Evolutionary conservation across 1,139 yeast genomes (phyloP).

Genomic region (Candida sp.): DNA sequence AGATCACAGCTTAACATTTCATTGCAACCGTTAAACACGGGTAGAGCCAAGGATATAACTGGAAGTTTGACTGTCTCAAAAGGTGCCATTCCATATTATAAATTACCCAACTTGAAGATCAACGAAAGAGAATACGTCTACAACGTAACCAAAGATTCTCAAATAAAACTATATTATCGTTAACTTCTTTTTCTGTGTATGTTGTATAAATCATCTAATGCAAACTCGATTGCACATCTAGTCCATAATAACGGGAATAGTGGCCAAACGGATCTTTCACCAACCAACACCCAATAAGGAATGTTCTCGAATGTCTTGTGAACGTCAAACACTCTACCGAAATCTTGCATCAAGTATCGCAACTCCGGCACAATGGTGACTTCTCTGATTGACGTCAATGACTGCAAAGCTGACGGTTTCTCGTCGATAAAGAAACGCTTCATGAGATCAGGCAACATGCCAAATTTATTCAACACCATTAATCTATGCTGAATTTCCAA

Average conservation of each 20-base stretch:
- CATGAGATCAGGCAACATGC: constrained; percentile 71
- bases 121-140: constrained; percentile 70
- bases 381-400: constrained; percentile 60
- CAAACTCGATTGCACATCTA: constrained; percentile 89
- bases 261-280: constrained; percentile 96
- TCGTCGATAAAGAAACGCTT: constrained; percentile 88
- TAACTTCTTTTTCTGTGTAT: constrained; percentile 45
- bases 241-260: constrained; percentile 85
- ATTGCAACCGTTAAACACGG: constrained; percentile 73
- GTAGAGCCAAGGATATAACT: constrained; percentile 83
- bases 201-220: constrained; percentile 76
- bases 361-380: constrained; percentile 92
- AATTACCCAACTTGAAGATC: constrained; percentile 27
- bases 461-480: constrained; percentile 78
- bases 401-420: constrained; percentile 70
- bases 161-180: constrained; percentile 47
- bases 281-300: constrained; percentile 89
- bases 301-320: constrained; percentile 73
- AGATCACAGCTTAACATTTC: constrained; percentile 54
- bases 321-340: constrained; percentile 76
- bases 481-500: constrained; percentile 85
- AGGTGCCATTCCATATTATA: constrained; percentile 47
- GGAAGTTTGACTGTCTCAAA: constrained; percentile 65
- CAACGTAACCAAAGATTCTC: constrained; percentile 59
- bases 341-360: constrained; percentile 67